Evolutionary conservation across 2,329 filamentous ascomycete genomes (phyloP).

Genomic region (Zelopaecilomyces penicillatus): DNA sequence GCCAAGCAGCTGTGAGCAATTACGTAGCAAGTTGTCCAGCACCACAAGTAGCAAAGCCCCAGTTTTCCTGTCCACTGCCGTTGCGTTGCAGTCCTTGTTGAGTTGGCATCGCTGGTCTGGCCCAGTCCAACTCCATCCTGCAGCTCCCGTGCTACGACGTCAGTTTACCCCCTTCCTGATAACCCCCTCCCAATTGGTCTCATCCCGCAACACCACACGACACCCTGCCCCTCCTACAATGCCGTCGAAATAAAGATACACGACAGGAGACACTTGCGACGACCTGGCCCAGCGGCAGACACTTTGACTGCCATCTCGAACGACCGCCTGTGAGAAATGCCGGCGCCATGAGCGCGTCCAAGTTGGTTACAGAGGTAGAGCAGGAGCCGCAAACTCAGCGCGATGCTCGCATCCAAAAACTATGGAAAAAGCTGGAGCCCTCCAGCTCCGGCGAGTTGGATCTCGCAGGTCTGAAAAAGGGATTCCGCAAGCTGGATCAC

Average conservation of each 20-base stretch:
- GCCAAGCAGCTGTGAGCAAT: conserved; percentile 7
- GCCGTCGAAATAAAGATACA: conserved; percentile 7
- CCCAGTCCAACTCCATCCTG: conserved; percentile 5
- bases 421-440: conserved; percentile 79
- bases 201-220: conserved; percentile 5
- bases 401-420: conserved; percentile 70
- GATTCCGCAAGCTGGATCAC: conserved; percentile 82
- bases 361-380: conserved; percentile 42
- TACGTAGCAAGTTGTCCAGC: conserved; percentile 4
- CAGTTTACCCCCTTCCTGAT: conserved; percentile 2
- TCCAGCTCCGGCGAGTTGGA: conserved; percentile 72
- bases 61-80: background rate
- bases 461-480: conserved; percentile 73
- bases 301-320: conserved; percentile 4
- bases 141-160: conserved; percentile 8
- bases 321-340: conserved; percentile 24
- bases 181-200: conserved; percentile 7
- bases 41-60: no score
- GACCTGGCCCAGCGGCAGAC: conserved; percentile 4
- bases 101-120: conserved; percentile 3
- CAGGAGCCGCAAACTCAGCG: conserved; percentile 68
- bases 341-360: conserved; percentile 31
- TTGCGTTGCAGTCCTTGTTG: background rate
- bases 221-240: conserved; percentile 7
- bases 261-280: conserved; percentile 9